These are phyloP conservation scores for Penicillium corylophilum DNA, from an alignment of 2,329 filamentous ascomycete genomes.

Conservation along the genomic window DNA sequence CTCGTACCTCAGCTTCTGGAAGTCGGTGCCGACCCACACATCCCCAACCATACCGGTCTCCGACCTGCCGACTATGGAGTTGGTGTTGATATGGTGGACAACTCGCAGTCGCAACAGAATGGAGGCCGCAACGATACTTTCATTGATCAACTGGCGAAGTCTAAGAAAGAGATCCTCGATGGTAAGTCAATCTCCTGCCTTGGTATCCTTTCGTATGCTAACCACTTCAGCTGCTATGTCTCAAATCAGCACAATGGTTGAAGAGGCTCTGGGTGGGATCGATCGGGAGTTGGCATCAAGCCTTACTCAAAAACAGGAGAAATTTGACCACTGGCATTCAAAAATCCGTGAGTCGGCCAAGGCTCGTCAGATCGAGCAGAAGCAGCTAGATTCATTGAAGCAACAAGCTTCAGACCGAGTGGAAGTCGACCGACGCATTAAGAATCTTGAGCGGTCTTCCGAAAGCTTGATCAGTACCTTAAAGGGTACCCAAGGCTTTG, in stretches of 20 bases:
- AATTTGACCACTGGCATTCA: conserved; percentile 77
- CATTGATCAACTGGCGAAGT: conserved; percentile 45
- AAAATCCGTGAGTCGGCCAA: conserved; percentile 78
- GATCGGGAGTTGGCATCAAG: conserved; percentile 76
- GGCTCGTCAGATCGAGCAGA: conserved; percentile 73
- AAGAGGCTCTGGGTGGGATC: conserved; percentile 75
- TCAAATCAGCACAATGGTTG: conserved; percentile 63
- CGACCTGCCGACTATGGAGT: conserved; percentile 94
- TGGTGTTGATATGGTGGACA: conserved; percentile 63
- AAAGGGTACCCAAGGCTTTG: conserved; percentile 48
- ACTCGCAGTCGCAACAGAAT: conserved; percentile 47
- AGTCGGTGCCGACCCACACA: conserved; percentile 88
- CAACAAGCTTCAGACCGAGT: conserved; percentile 62
- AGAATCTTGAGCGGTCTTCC: conserved; percentile 72
- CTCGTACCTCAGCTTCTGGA: conserved; percentile 97
- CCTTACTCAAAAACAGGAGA: conserved; percentile 77
- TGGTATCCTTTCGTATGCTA: conserved; percentile 30
- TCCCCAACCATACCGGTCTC: conserved; percentile 85
- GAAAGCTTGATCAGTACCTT: conserved; percentile 65
- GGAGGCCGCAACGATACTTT: conserved; percentile 46
- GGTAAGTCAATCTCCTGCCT: conserved; percentile 29
- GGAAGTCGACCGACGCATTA: conserved; percentile 67
- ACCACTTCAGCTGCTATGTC: conserved; percentile 38
- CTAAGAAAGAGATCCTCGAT: conserved; percentile 47
- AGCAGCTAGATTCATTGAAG: conserved; percentile 69